Percentiles rank a stretch among this genome's conserved stretches.
Evolutionary conservation across 352 stramenopile species (phyloP).

Genomic region (Pythium phragmiticola): DNA sequence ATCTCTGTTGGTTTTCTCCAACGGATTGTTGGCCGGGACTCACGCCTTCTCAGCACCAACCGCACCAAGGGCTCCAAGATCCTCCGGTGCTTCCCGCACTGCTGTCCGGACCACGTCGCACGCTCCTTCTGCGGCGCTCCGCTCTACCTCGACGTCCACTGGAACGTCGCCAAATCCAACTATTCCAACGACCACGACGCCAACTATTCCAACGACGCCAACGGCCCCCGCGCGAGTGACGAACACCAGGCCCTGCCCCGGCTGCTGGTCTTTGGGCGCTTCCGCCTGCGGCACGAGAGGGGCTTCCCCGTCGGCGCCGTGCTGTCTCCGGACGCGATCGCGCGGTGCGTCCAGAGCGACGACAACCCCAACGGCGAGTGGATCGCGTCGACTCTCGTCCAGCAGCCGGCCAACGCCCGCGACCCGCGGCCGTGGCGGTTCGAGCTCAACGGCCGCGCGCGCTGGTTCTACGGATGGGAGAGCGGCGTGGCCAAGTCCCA

Average conservation of each 20-base stretch:
- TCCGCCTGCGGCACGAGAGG: conserved; percentile 33
- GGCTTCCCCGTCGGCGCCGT: conserved; percentile 22
- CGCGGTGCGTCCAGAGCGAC: conserved; percentile 42
- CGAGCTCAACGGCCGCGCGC: conserved; percentile 44
- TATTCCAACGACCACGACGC: background rate
- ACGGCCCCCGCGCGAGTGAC: conserved; percentile 1
- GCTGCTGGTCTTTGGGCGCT: conserved; percentile 45
- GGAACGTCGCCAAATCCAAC: background rate
- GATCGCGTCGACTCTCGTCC: conserved; percentile 34
- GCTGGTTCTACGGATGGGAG: conserved; percentile 73
- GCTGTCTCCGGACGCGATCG: conserved; percentile 24
- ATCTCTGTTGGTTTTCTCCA: background rate
- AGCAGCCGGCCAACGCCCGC: background rate
- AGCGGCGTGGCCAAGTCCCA: conserved; percentile 57
- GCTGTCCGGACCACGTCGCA: conserved; percentile 53
- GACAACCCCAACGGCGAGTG: conserved; percentile 54
- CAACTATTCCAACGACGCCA: conserved; percentile 1
- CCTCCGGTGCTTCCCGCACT: conserved; percentile 64
- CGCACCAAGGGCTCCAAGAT: conserved; percentile 38
- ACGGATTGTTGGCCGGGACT: background rate
- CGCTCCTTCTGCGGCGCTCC: conserved; percentile 59
- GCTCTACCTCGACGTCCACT: conserved; percentile 38
- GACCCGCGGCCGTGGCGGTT: conserved; percentile 22
- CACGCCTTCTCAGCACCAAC: conserved; percentile 6
- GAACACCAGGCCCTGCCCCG: conserved; percentile 3